Percentiles rank a stretch among this genome's conserved stretches.
phyloP scores from a whole-genome alignment of 108 stramenopile species.

The Nitzschia palea region DNA sequence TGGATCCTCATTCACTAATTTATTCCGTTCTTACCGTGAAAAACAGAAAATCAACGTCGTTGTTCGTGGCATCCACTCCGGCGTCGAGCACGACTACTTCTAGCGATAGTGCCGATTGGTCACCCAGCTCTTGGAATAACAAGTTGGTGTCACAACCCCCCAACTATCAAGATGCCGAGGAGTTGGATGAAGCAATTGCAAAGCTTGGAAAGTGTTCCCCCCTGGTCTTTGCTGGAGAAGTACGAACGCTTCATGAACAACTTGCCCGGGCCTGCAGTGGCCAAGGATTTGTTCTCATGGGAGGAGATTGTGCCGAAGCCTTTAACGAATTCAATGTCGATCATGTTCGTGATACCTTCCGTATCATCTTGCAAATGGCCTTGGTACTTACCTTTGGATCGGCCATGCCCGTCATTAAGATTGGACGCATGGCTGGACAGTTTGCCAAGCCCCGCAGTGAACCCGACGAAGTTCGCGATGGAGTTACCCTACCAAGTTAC shows the following conservation, averaged over 20 bases:
- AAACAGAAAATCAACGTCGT: not conserved
- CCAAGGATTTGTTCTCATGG: conserved; percentile 97
- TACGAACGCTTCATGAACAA: conserved; percentile 86
- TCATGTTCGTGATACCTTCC: conserved; percentile 94
- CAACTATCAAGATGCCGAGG: conserved; percentile 71
- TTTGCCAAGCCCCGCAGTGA: conserved; percentile 97
- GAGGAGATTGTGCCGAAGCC: conserved; percentile 98
- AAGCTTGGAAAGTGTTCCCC: conserved; percentile 66
- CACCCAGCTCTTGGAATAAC: conserved; percentile 75
- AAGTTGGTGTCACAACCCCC: conserved; percentile 77
- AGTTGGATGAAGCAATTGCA: conserved; percentile 58
- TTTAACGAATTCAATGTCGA: conserved; percentile 94
- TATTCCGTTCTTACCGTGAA: too few species aligned
- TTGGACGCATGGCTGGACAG: conserved; percentile 97
- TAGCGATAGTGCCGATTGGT: conserved; percentile 55
- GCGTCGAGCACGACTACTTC: conserved; percentile 27
- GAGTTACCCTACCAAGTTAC: conserved; percentile 88
- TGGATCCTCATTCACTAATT: too few species aligned
- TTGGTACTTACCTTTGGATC: conserved; percentile 95
- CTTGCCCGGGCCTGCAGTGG: conserved; percentile 92
- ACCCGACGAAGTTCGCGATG: conserved; percentile 84
- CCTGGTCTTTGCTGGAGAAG: conserved; percentile 92
- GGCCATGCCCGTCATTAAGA: conserved; percentile 94
- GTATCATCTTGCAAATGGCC: conserved; percentile 92
- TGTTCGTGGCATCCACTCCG: conserved; percentile 9